Evolutionary conservation across 805 yeast genomes (phyloP).

Genomic region (Starmerella riodocensis): DNA sequence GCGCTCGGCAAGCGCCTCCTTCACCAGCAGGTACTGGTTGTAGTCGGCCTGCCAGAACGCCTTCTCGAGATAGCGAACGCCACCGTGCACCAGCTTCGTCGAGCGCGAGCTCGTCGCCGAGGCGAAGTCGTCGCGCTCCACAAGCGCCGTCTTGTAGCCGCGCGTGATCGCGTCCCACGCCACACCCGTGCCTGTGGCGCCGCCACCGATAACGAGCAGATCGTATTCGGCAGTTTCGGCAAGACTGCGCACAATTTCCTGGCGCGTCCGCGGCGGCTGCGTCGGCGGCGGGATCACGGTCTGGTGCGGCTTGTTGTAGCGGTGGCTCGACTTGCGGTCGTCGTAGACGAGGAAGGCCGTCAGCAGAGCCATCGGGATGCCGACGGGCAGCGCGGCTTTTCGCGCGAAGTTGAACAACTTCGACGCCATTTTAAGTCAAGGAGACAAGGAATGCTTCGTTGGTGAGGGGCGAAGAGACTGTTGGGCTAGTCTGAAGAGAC

Average conservation of each 20-base stretch:
- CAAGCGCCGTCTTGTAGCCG: constrained; percentile 75
- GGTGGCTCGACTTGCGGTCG: constrained; percentile 18
- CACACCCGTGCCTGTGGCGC: constrained; percentile 89
- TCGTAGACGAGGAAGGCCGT: constrained; percentile 22
- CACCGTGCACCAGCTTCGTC: constrained; percentile 95
- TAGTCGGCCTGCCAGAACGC: constrained; percentile 86
- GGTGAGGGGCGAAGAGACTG: too few species aligned
- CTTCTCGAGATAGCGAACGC: constrained; percentile 88
- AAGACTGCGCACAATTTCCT: constrained; percentile 22
- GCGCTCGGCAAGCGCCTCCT: constrained; percentile 80
- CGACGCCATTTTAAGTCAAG: too few species aligned
- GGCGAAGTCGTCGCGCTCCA: constrained; percentile 83
- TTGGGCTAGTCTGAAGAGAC: too few species aligned
- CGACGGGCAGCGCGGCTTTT: constrained; percentile 20
- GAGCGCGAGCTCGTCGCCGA: constrained; percentile 87
- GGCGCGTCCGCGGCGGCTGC: constrained; percentile 23
- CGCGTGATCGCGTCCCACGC: constrained; percentile 85
- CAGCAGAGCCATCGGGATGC: constrained; percentile 16
- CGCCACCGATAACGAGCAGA: constrained; percentile 84
- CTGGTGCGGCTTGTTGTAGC: constrained; percentile 22
- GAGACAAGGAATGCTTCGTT: too few species aligned
- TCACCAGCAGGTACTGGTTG: constrained; percentile 76
- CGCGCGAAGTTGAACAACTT: constrained; percentile 7
- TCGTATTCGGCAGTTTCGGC: constrained; percentile 45
- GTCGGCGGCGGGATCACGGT: constrained; percentile 20